Evolutionary conservation across 306 rosid species (phyloP), one percentile per base, ranked within the genome.

Genomic region (Castanea mollissima): DNA sequence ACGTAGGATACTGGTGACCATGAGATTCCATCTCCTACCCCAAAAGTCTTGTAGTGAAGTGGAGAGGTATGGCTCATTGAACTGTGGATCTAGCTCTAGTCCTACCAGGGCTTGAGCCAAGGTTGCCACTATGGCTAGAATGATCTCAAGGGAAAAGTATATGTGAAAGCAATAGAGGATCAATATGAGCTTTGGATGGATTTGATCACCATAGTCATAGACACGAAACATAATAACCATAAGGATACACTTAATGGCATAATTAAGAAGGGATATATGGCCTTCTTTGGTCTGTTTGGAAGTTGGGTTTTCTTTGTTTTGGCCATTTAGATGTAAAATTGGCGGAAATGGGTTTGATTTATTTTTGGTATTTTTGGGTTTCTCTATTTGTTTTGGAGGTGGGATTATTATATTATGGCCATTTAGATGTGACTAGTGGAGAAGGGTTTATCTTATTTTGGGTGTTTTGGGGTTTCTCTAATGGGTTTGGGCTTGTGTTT

Each of bases 1-100:
- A 2, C 88, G 78, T 35, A 93, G 86, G 80, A 86, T 89, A 31
- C 83, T 78, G 5, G 88, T 82, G 15, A 83, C 91, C 86, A 89
- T 83, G 56, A 90, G 88, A 72, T 90, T 93, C 98, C 98, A 93
- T 38, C 98, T 80, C 55, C 84, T 74, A 1, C 93, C 91, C 98
- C 98, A 91, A 38, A 91, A 93, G 60, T 93, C 91, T 58, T 91
- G 98, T 0, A 91, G 83, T 13, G 97, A 93, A 14, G 90, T 80
- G 0, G 96, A 86, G 4, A 86, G 78, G 16, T 91, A 59, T 1
- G 98, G 96, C 29, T 88, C 77, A 3, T 91, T 81, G 90, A 91
- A 91, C n/a, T 83, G 89, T 2, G 94, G 97, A 77, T 88, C 92
- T 1, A 89, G 82, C 69, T 93, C 87, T 7, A 87, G 13, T 19